Base-by-base conservation (phyloP, 2,329 filamentous ascomycete species). In the Apiospora rasikravindrae region DNA sequence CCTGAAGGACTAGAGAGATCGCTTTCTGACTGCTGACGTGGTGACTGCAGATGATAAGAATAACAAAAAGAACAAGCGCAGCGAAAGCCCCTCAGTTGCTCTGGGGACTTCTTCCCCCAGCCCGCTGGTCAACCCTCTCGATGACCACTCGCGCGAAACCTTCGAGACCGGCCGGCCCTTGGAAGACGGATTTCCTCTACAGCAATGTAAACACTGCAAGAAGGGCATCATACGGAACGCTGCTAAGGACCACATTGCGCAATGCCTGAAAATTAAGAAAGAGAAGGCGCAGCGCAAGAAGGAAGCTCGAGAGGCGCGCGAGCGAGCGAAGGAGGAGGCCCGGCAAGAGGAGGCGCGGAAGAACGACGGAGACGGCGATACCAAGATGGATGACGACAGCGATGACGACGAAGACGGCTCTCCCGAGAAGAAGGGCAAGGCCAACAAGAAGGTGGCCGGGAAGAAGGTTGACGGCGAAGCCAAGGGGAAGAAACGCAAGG, bases 171-270 rank as follows among this genome's bases (percentile, higher is more conserved):
- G 94, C 74, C 91, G 92, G 72, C 94, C 95, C 0, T 88, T 97
- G 76, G 92, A 95, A 77, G 95, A 98, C 78, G 87, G 87, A 71
- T 89, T 93, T 14, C 94, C 97, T 74, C 88, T 94, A 13, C 91
- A 96, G 69, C 88, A 93, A 76, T 99, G 96, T 88, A 98, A 96
- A 81, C 94, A 97, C 81, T 99, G 96, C 85, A 98, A 96, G 83
- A 95, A 97, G 78, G 93, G 93, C 69, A 89, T 98, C 16, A 86
- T 96, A 19, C 93, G 92, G 77, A 90, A 90, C 44, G 91, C 90
- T 0, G 93, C 94, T 1, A 92, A 92, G 72, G 89, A 90, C 24
- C 96, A 99, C 79, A 94, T 98, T 73, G 91, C 92, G 49, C 90
- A 92, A 66, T 99, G 96, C 78, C 84, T 98, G 72, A 92, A 92